Evolutionary conservation across 805 yeast genomes (phyloP).

Genomic region (Grigorovia transvaalensis): DNA sequence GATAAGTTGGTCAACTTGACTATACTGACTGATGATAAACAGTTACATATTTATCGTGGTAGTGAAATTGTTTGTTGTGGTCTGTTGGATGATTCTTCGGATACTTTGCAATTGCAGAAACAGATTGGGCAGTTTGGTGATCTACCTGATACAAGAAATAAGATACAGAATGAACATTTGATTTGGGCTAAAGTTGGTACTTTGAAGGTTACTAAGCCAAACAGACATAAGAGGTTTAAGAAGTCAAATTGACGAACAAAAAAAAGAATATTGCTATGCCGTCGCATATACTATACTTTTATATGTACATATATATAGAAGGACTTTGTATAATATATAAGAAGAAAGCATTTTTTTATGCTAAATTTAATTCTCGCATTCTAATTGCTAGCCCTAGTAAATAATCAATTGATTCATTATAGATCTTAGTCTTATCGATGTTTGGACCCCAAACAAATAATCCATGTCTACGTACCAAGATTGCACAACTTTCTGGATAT

Average conservation of each 20-base stretch:
- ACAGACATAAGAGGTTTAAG: not conserved
- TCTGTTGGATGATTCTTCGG: conserved; percentile 9
- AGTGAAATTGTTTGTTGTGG: conserved; percentile 27
- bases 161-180: conserved; percentile 16
- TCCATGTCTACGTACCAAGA: conserved; percentile 86
- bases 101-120: not conserved
- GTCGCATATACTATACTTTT: not conserved
- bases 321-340: not conserved
- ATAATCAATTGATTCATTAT: conserved; percentile 89
- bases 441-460: conserved; percentile 94
- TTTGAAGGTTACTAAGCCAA: not conserved
- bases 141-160: conserved; percentile 21
- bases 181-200: conserved; percentile 21
- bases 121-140: not conserved
- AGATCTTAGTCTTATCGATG: conserved; percentile 86
- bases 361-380: conserved; percentile 45
- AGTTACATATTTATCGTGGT: conserved; percentile 19
- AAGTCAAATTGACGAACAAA: not conserved
- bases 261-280: not conserved
- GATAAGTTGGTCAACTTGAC: conserved; percentile 54
- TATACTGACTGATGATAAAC: conserved; percentile 4
- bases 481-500: conserved; percentile 76
- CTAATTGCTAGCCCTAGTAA: conserved; percentile 74
- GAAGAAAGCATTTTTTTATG: not conserved
- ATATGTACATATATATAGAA: conserved; percentile 2